Evolutionary conservation across 2,329 filamentous ascomycete species (phyloP).

Genomic region (Biscogniauxia mediterranea): DNA sequence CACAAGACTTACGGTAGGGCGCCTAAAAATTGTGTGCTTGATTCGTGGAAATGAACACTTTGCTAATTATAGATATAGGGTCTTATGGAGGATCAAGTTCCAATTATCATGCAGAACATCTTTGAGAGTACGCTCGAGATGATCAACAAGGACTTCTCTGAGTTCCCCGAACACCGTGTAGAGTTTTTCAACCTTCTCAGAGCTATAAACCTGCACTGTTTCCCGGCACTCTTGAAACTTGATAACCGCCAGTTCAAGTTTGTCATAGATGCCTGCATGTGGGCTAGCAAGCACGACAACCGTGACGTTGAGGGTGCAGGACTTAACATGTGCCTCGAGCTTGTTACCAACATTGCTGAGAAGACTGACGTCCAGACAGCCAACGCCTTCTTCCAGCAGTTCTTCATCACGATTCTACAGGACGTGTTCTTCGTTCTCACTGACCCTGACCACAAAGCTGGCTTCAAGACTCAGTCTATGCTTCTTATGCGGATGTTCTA

Average conservation of each 20-base stretch:
- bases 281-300: constrained; percentile 99
- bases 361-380: constrained; percentile 82
- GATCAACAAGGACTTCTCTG: constrained; percentile 99
- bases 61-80: constrained; percentile 48
- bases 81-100: constrained; percentile 97
- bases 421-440: constrained; percentile 98
- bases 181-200: constrained; percentile 98
- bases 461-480: constrained; percentile 97
- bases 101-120: constrained; percentile 95
- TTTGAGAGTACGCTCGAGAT: constrained; percentile 98
- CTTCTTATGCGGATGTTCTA: constrained; percentile 94
- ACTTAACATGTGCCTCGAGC: constrained; percentile 95
- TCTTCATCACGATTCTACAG: constrained; percentile 92
- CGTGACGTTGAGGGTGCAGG: constrained; percentile 95
- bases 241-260: constrained; percentile 98
- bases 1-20: constrained; percentile 89
- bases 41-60: constrained; percentile 1
- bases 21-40: constrained; percentile 24
- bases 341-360: constrained; percentile 96
- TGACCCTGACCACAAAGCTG: constrained; percentile 96
- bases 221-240: constrained; percentile 88
- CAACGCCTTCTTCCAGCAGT: constrained; percentile 96
- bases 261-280: constrained; percentile 98
- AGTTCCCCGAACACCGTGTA: constrained; percentile 98
- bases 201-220: constrained; percentile 96